phyloP scores from a whole-genome alignment of 495 filamentous ascomycete species.

The Chaetomium tenue region DNA sequence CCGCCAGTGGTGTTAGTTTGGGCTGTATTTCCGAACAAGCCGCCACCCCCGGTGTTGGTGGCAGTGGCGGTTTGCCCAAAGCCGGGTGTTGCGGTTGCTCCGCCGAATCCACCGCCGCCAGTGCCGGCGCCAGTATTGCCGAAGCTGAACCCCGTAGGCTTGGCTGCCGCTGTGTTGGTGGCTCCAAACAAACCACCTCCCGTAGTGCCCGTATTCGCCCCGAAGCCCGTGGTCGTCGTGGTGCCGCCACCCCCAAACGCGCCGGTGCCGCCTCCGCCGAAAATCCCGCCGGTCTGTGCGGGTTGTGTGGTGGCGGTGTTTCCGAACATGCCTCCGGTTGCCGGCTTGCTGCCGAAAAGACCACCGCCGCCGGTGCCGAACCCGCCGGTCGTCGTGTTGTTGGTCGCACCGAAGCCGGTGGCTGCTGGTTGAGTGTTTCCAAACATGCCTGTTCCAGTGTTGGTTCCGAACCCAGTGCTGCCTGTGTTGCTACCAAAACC shows the following conservation, averaged over 20 bases:
- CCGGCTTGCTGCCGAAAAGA: conserved; percentile 48
- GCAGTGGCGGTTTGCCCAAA: conserved; percentile 36
- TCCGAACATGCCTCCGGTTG: conserved; percentile 39
- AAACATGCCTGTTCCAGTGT: conserved; percentile 50
- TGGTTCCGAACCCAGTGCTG: conserved; percentile 51
- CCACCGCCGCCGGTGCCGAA: conserved; percentile 50
- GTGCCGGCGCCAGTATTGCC: conserved; percentile 35
- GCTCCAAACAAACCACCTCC: conserved; percentile 41
- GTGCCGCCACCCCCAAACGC: conserved; percentile 41
- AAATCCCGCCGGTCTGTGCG: conserved; percentile 25
- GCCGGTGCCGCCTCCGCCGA: conserved; percentile 19
- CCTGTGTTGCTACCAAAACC: conserved; percentile 52
- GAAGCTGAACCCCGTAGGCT: conserved; percentile 38
- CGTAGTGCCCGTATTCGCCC: conserved; percentile 40
- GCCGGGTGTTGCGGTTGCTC: conserved; percentile 26
- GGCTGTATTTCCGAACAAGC: conserved; percentile 57
- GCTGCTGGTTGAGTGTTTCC: conserved; percentile 39
- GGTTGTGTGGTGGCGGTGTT: conserved; percentile 27
- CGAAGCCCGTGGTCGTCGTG: conserved; percentile 31
- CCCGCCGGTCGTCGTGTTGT: conserved; percentile 37
- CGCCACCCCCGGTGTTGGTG: conserved; percentile 53
- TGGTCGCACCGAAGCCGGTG: conserved; percentile 46
- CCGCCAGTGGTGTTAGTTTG: conserved; percentile 34
- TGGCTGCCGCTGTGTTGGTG: conserved; percentile 35
- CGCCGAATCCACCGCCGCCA: conserved; percentile 32